Evolutionary conservation across 305 asterid genomes (phyloP), one percentile per base, ranked within the genome.

Genomic region (Stenogyne calaminthoides): DNA sequence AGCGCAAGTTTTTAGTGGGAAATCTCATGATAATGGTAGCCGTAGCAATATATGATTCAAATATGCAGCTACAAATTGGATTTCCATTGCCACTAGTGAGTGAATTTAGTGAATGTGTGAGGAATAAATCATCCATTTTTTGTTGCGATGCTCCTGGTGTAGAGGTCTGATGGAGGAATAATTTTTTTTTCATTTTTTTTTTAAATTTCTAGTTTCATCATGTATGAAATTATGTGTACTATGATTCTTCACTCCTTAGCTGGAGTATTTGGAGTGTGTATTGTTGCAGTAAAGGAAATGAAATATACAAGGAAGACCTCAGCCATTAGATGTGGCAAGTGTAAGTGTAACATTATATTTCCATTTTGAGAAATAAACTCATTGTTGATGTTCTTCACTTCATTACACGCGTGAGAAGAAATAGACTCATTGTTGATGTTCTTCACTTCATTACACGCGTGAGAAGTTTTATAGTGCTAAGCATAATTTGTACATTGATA

Each of bases 71-170:
- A 36, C 39, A 15, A 51, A 7, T 19, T 18, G 36, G 47, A 39
- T 64, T 37, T 62, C 75, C 75, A 12, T 64, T 51, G 15, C 71
- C 56, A 3, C 57, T 40, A 58, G 67, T 40, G 22, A 39, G 74
- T 59, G 32, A 65, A 59, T 36, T 56, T 52, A 73, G 67, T 18
- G 73, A 52, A 62, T 44, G 25, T 61, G 49, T 44, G 63, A 62
- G 78, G 56, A 52, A 58, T 49, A 49, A 15, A 49, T 49, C 56
- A 22, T 70, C 64, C 39, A 52, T 44, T 71, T 63, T n/a, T 49
- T 61, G 52, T 27, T 70, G 20, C 62, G 18, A 29, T 51, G 75
- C 78, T 75, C 80, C 68, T 56, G 69, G 78, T 29, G 64, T 14
- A 68, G 57, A 34, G 52, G 32, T 59, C 42, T 0, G 42, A 7